Evolutionary conservation across 164 flowering plant genomes (phyloP).

Genomic region (Platanus orientalis): DNA sequence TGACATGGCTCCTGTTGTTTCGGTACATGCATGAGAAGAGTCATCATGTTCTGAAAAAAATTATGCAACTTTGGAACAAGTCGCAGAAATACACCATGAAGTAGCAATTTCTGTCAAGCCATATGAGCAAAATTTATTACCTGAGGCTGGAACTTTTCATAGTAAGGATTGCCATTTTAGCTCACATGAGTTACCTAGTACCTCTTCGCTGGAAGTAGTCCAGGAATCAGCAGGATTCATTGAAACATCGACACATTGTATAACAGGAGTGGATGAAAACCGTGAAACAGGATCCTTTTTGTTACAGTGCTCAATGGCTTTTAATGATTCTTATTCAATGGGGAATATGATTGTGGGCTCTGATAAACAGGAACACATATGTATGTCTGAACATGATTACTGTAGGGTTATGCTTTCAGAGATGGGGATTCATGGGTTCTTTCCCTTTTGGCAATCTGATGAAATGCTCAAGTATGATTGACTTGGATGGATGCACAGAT

Average conservation of each 20-base stretch:
- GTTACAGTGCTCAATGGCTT: slow-evolving; percentile 25
- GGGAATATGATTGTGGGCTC: slow-evolving; percentile 19
- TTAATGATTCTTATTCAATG: slow-evolving; percentile 25
- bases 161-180: slow-evolving; percentile 17
- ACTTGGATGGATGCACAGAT: slow-evolving; percentile 22
- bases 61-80: slow-evolving; percentile 40
- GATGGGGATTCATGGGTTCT: slow-evolving; percentile 21
- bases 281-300: slow-evolving; percentile 22
- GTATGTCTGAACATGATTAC: slow-evolving; percentile 35
- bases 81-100: slow-evolving; percentile 38
- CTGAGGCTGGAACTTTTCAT: slow-evolving; percentile 26
- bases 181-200: slow-evolving; percentile 29
- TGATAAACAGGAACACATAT: slow-evolving; percentile 27
- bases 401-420: slow-evolving; percentile 33
- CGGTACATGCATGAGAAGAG: slow-evolving; percentile 26
- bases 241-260: slow-evolving; percentile 22
- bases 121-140: slow-evolving; percentile 23
- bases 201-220: slow-evolving; percentile 26
- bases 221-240: slow-evolving; percentile 32
- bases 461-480: slow-evolving; percentile 23
- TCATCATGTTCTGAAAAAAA: slow-evolving; percentile 41
- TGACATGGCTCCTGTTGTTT: slow-evolving; percentile 30
- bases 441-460: slow-evolving; percentile 23
- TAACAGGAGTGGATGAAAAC: slow-evolving; percentile 18
- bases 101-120: slow-evolving; percentile 19